Percentiles rank a stretch among this genome's conserved stretches.
phyloP scores from a whole-genome alignment of 1,284 basidiomycete species.

The Apiotrichum akiyoshidainum region DNA sequence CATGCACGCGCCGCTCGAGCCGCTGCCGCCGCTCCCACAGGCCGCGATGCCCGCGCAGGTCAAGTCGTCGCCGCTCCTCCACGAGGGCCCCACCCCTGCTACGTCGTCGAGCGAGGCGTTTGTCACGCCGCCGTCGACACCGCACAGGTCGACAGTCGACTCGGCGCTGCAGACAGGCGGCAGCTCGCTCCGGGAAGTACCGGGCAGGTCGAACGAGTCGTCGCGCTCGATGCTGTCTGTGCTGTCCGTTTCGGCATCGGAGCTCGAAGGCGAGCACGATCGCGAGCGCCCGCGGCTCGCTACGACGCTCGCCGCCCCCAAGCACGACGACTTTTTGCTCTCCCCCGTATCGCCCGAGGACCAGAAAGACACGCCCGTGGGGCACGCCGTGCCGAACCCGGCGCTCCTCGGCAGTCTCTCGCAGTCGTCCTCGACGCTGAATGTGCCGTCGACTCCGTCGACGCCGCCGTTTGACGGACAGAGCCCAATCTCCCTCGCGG shows the following conservation, averaged over 20 bases:
- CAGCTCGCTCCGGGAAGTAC: background rate
- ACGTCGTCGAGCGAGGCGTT: background rate
- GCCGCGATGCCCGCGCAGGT: background rate
- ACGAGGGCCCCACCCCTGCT: background rate
- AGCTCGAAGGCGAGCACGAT: background rate
- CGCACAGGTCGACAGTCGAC: background rate
- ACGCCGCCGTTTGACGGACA: background rate
- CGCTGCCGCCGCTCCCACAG: slow-evolving; percentile 4
- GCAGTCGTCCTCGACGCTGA: background rate
- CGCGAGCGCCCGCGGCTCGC: background rate
- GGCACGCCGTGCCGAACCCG: background rate
- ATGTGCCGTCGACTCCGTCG: background rate
- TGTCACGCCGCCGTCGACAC: too few relatives aligned
- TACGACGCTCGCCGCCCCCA: background rate
- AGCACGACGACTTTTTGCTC: slow-evolving; percentile 3
- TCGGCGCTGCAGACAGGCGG: background rate
- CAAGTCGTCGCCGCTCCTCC: background rate
- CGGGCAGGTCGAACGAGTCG: background rate
- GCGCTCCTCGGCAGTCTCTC: background rate
- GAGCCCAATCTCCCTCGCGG: background rate
- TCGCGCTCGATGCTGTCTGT: background rate
- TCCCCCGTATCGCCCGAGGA: background rate
- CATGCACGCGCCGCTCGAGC: background rate
- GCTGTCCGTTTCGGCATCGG: background rate
- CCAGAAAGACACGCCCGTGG: too few relatives aligned